phyloP scores from a whole-genome alignment of 257 asterid species.

The Solanum bulbocastanum region DNA sequence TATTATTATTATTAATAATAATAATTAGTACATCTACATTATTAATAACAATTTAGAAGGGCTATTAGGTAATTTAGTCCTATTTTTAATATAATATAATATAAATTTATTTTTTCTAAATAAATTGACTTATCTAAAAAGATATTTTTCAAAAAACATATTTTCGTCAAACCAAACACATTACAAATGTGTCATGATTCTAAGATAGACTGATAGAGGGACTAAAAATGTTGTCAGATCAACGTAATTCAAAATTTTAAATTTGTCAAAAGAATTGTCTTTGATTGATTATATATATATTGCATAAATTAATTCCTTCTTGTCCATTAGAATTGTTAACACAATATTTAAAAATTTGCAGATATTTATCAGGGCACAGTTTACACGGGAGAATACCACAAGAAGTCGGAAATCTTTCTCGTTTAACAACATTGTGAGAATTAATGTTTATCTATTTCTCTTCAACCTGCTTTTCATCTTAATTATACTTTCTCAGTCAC shows the following conservation, averaged over 20 bases:
- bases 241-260: background rate
- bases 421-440: background rate
- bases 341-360: background rate
- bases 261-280: background rate
- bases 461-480: background rate
- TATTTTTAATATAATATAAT: no score
- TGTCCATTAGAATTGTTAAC: background rate
- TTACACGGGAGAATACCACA: background rate
- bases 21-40: no score
- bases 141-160: no score
- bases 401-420: background rate
- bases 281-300: background rate
- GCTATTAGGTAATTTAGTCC: no score
- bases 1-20: no score
- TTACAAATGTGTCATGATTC: no score
- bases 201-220: background rate
- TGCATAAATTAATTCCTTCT: background rate
- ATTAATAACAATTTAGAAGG: no score
- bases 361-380: fast-evolving
- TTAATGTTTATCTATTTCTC: background rate
- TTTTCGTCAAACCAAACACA: no score
- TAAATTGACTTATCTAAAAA: no score
- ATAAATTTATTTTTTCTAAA: no score
- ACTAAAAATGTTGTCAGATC: background rate
- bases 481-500: no score